Conservation (phyloP, 2,329 filamentous ascomycete genomes). For the Metarhizium rileyi region DNA sequence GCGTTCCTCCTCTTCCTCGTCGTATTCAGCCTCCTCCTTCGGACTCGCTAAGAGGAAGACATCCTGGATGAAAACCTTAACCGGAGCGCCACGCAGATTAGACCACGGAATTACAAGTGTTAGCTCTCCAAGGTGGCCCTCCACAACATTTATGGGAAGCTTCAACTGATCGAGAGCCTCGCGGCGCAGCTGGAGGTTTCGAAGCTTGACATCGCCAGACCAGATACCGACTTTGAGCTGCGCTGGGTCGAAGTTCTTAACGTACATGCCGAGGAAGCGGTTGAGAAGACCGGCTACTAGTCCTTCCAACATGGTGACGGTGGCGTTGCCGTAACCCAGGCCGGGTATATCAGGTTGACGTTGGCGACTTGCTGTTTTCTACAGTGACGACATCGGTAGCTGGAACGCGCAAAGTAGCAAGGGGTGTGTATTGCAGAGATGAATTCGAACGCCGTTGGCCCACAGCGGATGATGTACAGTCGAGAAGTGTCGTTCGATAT, state of each 20-base stretch:
- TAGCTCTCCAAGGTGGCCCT: conserved; percentile 86
- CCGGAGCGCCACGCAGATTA: conserved; percentile 86
- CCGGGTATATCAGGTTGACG: conserved; percentile 33
- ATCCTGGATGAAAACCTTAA: conserved; percentile 93
- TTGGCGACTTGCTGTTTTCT: conserved; percentile 5
- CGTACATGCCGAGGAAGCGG: conserved; percentile 99
- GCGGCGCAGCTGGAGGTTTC: conserved; percentile 80
- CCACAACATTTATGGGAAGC: conserved; percentile 90
- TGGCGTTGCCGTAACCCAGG: conserved; percentile 61
- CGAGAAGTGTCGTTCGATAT: not conserved
- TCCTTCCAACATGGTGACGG: conserved; percentile 81
- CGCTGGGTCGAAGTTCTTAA: conserved; percentile 97
- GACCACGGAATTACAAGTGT: conserved; percentile 96
- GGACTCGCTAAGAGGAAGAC: conserved; percentile 92
- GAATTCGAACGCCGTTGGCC: not conserved
- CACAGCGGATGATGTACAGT: not conserved
- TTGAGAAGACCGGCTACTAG: conserved; percentile 95
- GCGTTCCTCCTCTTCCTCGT: conserved; percentile 83
- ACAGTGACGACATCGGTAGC: conserved; percentile 12
- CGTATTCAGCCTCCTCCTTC: conserved; percentile 88
- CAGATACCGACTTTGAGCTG: conserved; percentile 98
- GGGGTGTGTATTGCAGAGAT: not conserved
- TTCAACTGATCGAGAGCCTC: conserved; percentile 97
- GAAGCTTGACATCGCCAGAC: conserved; percentile 95
- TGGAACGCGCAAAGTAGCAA: not conserved